Percentiles rank a stretch among this genome's conserved stretches.
These are phyloP conservation scores for Geum urbanum DNA, from an alignment of 306 rosid species.

Conservation along the genomic window DNA sequence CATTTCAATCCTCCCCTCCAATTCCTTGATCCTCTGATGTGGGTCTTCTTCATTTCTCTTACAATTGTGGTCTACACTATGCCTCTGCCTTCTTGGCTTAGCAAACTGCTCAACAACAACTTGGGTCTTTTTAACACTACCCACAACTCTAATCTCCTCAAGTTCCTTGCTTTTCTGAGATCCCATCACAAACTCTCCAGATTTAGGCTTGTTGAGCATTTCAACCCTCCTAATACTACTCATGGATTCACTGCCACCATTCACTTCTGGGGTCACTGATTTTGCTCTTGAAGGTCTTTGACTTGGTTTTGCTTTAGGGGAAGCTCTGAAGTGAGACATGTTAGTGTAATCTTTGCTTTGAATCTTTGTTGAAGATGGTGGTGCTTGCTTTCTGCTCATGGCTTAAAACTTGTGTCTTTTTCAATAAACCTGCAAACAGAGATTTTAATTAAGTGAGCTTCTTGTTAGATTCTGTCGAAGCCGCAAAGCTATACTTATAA, in stretches of 20 bases:
- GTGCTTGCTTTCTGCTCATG: conserved; percentile 35
- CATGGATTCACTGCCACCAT: conserved; percentile 29
- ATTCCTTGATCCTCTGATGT: conserved; percentile 42
- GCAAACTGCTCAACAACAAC: conserved; percentile 43
- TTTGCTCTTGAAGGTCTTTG: conserved; percentile 41
- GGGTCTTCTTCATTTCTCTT: conserved; percentile 43
- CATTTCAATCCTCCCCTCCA: conserved; percentile 41
- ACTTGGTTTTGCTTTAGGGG: conserved; percentile 40
- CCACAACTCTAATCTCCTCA: conserved; percentile 36
- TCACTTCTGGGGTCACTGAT: conserved; percentile 42
- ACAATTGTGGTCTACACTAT: conserved; percentile 25
- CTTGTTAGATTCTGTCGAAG: conserved; percentile 3
- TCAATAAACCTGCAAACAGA: conserved; percentile 8
- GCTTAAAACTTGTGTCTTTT: conserved; percentile 3
- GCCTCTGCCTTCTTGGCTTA: conserved; percentile 36
- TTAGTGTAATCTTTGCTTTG: conserved; percentile 25
- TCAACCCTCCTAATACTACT: conserved; percentile 32
- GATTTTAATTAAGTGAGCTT: not conserved
- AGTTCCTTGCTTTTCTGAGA: conserved; percentile 48
- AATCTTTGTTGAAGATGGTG: conserved; percentile 19
- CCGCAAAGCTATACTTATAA: not conserved
- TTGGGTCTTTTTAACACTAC: conserved; percentile 27
- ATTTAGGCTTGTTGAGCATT: conserved; percentile 37
- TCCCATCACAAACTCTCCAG: conserved; percentile 39
- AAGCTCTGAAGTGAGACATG: conserved; percentile 42